These are phyloP conservation scores for Escallonia rubra DNA, from an alignment of 129 eudicot genomes.

Conservation along the genomic window DNA sequence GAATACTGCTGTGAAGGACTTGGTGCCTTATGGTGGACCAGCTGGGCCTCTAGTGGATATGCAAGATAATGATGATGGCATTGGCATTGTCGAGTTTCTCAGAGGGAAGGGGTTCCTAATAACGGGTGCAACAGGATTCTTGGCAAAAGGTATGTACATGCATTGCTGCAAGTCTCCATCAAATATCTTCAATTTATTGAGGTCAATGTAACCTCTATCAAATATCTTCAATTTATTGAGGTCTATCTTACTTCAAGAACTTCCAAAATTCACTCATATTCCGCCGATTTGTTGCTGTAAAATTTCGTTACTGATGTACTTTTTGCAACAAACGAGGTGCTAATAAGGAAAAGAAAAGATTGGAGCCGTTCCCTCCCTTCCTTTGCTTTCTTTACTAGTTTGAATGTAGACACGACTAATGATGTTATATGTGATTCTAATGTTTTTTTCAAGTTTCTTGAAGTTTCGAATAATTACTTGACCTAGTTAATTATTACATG, in stretches of 20 bases:
- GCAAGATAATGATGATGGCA: conserved; percentile 43
- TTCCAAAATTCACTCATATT: background rate
- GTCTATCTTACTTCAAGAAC: background rate
- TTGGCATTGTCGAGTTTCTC: conserved; percentile 80
- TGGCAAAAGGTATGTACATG: conserved; percentile 67
- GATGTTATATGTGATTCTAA: no score
- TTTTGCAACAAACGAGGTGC: no score
- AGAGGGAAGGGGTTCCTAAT: conserved; percentile 67
- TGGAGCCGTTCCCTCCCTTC: no score
- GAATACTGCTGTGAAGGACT: conserved; percentile 33
- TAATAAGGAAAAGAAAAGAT: no score
- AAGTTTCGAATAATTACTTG: no score
- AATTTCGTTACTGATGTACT: no score
- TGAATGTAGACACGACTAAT: no score
- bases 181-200: background rate
- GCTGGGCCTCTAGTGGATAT: conserved; percentile 27
- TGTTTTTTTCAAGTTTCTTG: no score
- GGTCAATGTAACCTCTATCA: no score
- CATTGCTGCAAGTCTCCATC: background rate
- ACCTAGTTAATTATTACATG: no score
- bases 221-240: no score
- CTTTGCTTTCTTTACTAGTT: no score
- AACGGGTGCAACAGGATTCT: conserved; percentile 92
- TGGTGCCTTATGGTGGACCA: conserved; percentile 35
- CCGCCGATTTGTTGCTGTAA: background rate